phyloP scores from a whole-genome alignment of 2,329 filamentous ascomycete species.

The Cytospora piceae region DNA sequence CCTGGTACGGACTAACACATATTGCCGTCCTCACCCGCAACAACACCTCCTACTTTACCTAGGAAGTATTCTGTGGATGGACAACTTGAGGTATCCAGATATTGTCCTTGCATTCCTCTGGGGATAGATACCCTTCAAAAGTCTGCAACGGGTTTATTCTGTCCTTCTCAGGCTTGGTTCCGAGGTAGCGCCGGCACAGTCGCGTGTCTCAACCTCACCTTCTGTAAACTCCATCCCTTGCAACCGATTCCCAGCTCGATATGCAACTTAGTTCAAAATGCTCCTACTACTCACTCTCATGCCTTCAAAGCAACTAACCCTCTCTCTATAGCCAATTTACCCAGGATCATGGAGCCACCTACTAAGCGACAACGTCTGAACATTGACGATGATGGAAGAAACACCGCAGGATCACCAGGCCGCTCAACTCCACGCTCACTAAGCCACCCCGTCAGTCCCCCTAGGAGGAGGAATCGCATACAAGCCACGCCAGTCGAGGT shows the following conservation, averaged over 20 bases:
- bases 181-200: background rate
- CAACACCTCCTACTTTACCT: too few species aligned
- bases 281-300: background rate
- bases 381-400: background rate
- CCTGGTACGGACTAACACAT: background rate
- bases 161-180: background rate
- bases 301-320: background rate
- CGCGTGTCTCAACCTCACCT: background rate
- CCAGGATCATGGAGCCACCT: slow-evolving; percentile 23
- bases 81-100: background rate
- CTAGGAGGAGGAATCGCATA: slow-evolving; percentile 40
- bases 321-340: background rate
- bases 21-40: too few species aligned
- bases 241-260: background rate
- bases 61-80: too few species aligned
- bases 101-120: background rate
- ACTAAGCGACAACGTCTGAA: slow-evolving; percentile 23
- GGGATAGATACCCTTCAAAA: background rate
- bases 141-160: background rate
- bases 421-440: slow-evolving; percentile 38
- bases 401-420: background rate
- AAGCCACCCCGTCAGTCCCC: slow-evolving; percentile 51
- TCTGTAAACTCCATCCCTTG: background rate
- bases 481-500: slow-evolving; percentile 13
- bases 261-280: background rate